Conservation (phyloP, 2,329 filamentous ascomycete species). For the Xylariales sp. region DNA sequence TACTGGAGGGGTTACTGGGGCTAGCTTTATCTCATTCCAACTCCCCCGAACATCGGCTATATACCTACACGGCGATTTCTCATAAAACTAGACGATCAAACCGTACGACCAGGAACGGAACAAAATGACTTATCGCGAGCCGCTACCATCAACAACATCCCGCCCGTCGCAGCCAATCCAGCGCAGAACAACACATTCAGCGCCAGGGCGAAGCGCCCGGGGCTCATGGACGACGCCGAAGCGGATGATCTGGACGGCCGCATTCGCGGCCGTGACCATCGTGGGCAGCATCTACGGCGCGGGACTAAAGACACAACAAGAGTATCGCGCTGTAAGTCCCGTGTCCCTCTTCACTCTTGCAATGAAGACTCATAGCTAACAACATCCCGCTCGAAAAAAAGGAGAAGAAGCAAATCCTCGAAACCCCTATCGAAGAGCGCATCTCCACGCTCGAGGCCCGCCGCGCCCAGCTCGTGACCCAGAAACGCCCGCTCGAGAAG, state of each 20-base stretch:
- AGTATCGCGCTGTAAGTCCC: conserved; percentile 56
- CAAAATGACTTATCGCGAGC: conserved; percentile 10
- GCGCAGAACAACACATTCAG: conserved; percentile 14
- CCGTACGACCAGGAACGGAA: background rate
- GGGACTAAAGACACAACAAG: conserved; percentile 60
- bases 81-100: background rate
- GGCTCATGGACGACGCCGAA: conserved; percentile 38
- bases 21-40: conserved; percentile 14
- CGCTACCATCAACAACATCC: background rate
- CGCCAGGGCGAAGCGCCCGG: background rate
- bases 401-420: conserved; percentile 53
- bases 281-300: conserved; percentile 63
- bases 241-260: conserved; percentile 53
- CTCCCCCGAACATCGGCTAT: background rate
- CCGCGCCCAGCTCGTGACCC: conserved; percentile 53
- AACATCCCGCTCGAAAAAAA: conserved; percentile 25
- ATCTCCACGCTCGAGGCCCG: conserved; percentile 59
- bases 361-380: background rate
- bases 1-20: conserved; percentile 44
- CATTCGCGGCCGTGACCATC: conserved; percentile 59
- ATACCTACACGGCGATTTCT: background rate
- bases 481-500: conserved; percentile 55
- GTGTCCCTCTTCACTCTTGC: background rate
- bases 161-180: conserved; percentile 4
- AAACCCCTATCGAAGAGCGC: conserved; percentile 57